Evolutionary conservation across 768 basidiomycete genomes (phyloP).

Genomic region (Termitomyces sp.): DNA sequence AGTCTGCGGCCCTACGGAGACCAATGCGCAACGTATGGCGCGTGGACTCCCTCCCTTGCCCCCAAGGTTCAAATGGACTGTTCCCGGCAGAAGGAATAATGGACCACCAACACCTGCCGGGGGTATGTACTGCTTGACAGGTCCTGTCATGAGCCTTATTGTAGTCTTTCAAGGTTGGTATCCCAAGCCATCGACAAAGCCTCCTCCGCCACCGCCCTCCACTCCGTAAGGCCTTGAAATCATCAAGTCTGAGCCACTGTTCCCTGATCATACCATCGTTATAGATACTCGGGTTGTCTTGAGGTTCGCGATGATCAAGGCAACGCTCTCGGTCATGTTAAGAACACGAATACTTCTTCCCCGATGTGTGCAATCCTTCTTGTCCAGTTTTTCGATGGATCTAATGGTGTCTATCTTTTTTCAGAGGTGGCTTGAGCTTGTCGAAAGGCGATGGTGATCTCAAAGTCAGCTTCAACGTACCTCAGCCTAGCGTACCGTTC

Average conservation of each 20-base stretch:
- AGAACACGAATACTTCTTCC: constrained; percentile 25
- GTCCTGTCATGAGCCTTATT: constrained; percentile 1
- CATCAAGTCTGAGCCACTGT: neutral
- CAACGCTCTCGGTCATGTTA: constrained; percentile 30
- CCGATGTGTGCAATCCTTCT: constrained; percentile 21
- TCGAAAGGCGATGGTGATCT: constrained; percentile 28
- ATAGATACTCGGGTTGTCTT: constrained; percentile 33
- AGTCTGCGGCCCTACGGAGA: constrained; percentile 24
- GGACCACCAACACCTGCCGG: constrained; percentile 24
- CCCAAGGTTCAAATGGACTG: constrained; percentile 29
- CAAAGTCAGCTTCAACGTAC: constrained; percentile 28
- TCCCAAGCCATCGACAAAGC: constrained; percentile 9
- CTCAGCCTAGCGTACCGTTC: constrained; percentile 24
- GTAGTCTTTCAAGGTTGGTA: constrained; percentile 15
- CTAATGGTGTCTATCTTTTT: neutral
- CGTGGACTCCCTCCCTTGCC: constrained; percentile 41
- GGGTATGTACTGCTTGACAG: constrained; percentile 17
- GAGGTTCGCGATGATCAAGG: constrained; percentile 31
- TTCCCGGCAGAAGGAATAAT: constrained; percentile 23
- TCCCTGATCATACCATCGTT: constrained; percentile 1
- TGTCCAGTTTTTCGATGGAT: neutral
- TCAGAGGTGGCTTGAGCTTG: constrained; percentile 34
- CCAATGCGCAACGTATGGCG: constrained; percentile 43
- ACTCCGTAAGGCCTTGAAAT: constrained; percentile 21
- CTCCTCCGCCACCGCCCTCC: constrained; percentile 26